These are phyloP conservation scores for Calamus simplicifolius DNA, from an alignment of 176 grass and related monocot genomes.

Conservation along the genomic window DNA sequence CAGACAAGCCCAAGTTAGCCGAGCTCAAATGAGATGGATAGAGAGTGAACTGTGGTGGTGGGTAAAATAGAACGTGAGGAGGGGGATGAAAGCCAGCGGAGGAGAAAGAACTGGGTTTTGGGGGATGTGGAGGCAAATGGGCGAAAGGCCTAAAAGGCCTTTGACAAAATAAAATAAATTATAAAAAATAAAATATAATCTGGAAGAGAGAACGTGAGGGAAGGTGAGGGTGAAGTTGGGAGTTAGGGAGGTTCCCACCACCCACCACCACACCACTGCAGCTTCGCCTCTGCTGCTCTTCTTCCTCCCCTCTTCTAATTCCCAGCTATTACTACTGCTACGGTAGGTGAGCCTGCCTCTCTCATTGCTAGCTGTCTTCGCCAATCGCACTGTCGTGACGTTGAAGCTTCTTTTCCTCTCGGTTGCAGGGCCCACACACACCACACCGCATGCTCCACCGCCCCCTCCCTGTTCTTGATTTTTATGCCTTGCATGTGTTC, in stretches of 20 bases:
- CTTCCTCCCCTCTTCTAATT: no score
- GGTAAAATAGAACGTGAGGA: conserved; percentile 1
- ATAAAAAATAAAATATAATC: no score
- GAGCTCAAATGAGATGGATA: background rate
- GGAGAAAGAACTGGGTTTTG: background rate
- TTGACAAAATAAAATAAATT: no score
- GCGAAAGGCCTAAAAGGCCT: background rate
- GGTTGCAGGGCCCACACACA: background rate
- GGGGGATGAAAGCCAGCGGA: conserved; percentile 32
- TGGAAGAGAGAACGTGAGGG: background rate
- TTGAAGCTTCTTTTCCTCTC: conserved; percentile 65
- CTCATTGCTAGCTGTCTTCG: background rate
- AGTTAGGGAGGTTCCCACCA: no score
- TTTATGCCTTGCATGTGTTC: no score
- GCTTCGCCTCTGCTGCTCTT: no score
- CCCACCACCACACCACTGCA: no score
- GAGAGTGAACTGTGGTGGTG: conserved; percentile 11
- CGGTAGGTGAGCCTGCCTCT: background rate
- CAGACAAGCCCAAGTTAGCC: no score
- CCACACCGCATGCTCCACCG: background rate
- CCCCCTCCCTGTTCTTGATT: background rate
- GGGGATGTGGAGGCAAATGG: conserved; percentile 10
- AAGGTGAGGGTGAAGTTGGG: no score
- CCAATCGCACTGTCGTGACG: conserved; percentile 54
- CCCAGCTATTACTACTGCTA: no score